These are phyloP conservation scores for Pezicula carpinea DNA, from an alignment of 2,329 filamentous ascomycete species.

Conservation along the genomic window DNA sequence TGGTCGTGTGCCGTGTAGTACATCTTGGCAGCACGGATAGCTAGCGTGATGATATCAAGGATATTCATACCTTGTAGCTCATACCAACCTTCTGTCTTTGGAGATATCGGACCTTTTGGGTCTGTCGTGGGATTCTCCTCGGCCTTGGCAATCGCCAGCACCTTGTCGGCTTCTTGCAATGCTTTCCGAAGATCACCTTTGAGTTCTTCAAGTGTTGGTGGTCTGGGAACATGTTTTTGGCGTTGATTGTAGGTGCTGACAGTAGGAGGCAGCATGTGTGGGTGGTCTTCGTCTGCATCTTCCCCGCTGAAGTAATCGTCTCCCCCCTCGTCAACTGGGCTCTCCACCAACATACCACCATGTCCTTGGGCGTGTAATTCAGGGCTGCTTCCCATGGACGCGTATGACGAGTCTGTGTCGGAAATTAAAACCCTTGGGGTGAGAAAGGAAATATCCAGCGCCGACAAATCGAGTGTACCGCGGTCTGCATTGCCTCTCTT, in stretches of 20 bases:
- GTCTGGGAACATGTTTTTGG: conserved; percentile 74
- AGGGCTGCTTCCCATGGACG: conserved; percentile 55
- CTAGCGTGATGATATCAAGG: conserved; percentile 86
- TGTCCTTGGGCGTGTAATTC: conserved; percentile 38
- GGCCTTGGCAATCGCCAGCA: conserved; percentile 53
- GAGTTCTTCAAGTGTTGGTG: conserved; percentile 76
- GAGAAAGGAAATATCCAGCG: conserved; percentile 41
- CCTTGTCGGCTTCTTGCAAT: conserved; percentile 64
- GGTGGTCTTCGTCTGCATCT: conserved; percentile 61
- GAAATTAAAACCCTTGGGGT: conserved; percentile 38
- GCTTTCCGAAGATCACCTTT: conserved; percentile 64
- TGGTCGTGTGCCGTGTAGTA: conserved; percentile 94
- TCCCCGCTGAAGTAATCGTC: conserved; percentile 44
- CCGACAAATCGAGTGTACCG: conserved; percentile 52
- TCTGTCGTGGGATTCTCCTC: conserved; percentile 7
- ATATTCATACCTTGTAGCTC: conserved; percentile 90
- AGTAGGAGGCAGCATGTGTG: conserved; percentile 88
- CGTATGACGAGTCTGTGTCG: conserved; percentile 55
- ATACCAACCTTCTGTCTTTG: conserved; percentile 58
- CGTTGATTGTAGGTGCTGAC: conserved; percentile 92
- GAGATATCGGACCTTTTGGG: conserved; percentile 12
- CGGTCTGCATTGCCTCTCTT: conserved; percentile 51
- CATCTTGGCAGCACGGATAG: conserved; percentile 91
- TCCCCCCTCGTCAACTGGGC: conserved; percentile 33
- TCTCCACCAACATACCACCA: conserved; percentile 30